These are phyloP conservation scores for Pythium chondricola DNA, from an alignment of 352 stramenopile genomes.

Conservation along the genomic window DNA sequence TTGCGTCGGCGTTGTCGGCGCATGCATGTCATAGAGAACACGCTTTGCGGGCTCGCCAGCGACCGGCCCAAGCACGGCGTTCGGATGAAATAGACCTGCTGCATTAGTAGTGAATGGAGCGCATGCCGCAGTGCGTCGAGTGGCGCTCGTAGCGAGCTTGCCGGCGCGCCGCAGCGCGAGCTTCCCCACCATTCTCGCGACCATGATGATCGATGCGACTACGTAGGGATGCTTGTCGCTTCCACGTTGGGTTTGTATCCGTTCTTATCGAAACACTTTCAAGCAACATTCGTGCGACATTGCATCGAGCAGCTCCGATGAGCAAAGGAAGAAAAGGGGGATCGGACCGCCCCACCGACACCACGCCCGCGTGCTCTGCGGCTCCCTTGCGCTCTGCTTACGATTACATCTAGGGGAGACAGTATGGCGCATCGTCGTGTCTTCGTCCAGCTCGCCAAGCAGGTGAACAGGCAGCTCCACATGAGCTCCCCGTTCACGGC, in stretches of 20 bases:
- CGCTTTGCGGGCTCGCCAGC: constrained; percentile 43
- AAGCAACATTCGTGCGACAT: constrained; percentile 14
- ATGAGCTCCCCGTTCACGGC: constrained; percentile 47
- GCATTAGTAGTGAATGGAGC: background rate
- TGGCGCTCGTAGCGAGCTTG: background rate
- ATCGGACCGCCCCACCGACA: no score
- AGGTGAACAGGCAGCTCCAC: constrained; percentile 23
- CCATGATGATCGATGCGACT: constrained; percentile 1
- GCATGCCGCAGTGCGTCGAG: background rate
- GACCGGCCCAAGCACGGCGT: constrained; percentile 11
- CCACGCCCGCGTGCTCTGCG: no score
- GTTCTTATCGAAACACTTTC: constrained; percentile 1
- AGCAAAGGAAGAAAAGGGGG: constrained; percentile 2
- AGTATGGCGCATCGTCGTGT: constrained; percentile 55
- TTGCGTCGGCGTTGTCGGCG: constrained; percentile 76
- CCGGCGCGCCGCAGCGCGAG: constrained; percentile 4
- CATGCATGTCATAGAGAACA: constrained; percentile 65
- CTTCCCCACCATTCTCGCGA: background rate
- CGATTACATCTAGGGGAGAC: background rate
- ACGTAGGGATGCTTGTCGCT: constrained; percentile 15
- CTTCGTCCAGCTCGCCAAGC: constrained; percentile 58
- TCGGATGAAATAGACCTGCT: constrained; percentile 2
- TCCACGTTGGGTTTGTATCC: background rate
- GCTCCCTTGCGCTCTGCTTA: no score
- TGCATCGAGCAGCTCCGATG: background rate